Evolutionary conservation across 306 rosid species (phyloP), one percentile per base, ranked within the genome.

Genomic region (Crataegus laevigata): DNA sequence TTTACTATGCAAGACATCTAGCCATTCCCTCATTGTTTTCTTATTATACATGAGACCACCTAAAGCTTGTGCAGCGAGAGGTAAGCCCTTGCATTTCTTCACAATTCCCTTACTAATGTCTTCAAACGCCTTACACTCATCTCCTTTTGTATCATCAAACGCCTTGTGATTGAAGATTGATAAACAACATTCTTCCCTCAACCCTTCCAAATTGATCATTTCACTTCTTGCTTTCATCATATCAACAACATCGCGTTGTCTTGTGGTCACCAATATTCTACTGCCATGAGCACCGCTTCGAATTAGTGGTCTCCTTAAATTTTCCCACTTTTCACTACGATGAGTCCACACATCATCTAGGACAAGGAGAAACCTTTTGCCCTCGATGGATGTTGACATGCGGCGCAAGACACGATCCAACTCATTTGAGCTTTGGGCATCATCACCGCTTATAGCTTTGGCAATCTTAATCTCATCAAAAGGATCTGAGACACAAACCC

Each of bases 391-490:
- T 50, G 1, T 13, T 5, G 21, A 50, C 54, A 50, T 18, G 0
- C 0, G 0, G 0, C 0, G 8, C 54, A 50, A 50, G 21, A 17
- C 54, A 50, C 0, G 0, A 6, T 15, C 21, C 3, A 50, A 17
- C 54, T 47, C 54, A 47, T 47, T 1, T 17, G 54, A 17, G 6
- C 0, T 47, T 5, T 0, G 0, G 3, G 8, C 8, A 0, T 5
- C 0, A 17, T 15, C 18, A 47, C 54, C 21, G 7, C 18, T 0
- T 15, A 50, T 50, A 15, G 54, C 8, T 50, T 50, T 50, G 21
- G 54, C 54, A 50, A 50, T 50, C 54, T 17, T 5, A 50, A 50
- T 5, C 21, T 1, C 8, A 6, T 50, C 21, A 17, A 17, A 50
- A 50, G 8, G 8, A 15, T 47, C 8, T 17, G 54, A 50, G 21